Base-by-base conservation (phyloP, 2,329 filamentous ascomycete species). In the Xylariaceae sp. region DNA sequence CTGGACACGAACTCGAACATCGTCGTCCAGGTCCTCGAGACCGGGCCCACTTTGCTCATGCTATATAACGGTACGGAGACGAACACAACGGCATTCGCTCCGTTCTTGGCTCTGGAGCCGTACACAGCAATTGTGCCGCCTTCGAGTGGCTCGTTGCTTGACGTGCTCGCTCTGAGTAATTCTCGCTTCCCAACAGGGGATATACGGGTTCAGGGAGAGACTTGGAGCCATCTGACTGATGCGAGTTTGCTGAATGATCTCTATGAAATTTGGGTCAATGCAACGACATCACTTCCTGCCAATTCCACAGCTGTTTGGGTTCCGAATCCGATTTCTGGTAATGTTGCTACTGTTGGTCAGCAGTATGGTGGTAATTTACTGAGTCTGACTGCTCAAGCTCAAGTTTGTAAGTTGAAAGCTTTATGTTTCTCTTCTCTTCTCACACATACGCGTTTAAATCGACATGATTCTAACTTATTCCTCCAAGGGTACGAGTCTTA, bases 401-500 rank as follows among this genome's bases (percentile, higher is more conserved):
- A 56, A 40, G 45, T 52, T 45, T 56, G 54, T 56, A 33, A 16
- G 54, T 50, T 25, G 20, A 34, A 21, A 21, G 22, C 10, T 6
- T 8, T 6, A 11, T 42, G 5, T 2, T 19, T 17, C 11, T 34
- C 41, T 14, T 17, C 17, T 21, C 20, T 25, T 37, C 41, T 48
- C 34, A 50, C 23, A 34, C 22, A 40, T 23, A 12, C 12, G 6
- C n/a, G n/a, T n/a, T n/a, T n/a, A n/a, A n/a, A n/a, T n/a, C n/a
- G n/a, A n/a, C n/a, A n/a, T n/a, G n/a, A n/a, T n/a, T n/a, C n/a
- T n/a, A n/a, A n/a, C n/a, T n/a, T n/a, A n/a, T 23, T 12, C 32
- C 14, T 20, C 34, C n/a, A 3, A 56, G 54, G 52, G 52, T 54
- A 56, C 17, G 54, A 56, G 36, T 50, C 52, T 40, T 56, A 42